A percentile compares a stretch with the other conserved stretches of the same genome.
Evolutionary conservation across 2,329 filamentous ascomycete genomes (phyloP).

Genomic region (Ascochyta clinopodiicola): DNA sequence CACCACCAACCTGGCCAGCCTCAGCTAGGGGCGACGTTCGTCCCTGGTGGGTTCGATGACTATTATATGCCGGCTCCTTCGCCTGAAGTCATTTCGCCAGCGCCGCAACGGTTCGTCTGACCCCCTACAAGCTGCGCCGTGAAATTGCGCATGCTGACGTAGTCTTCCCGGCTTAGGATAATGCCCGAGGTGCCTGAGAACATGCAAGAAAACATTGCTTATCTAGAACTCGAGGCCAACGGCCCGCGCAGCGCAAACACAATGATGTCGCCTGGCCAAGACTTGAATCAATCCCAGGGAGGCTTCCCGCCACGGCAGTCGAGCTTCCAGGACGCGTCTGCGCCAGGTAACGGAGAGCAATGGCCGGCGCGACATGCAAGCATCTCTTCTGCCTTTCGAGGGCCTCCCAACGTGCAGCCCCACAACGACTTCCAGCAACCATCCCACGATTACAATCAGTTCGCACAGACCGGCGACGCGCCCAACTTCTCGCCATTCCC

Average conservation of each 20-base stretch:
- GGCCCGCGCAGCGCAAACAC: conserved; percentile 43
- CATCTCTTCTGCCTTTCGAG: conserved; percentile 47
- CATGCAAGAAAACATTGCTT: conserved; percentile 92
- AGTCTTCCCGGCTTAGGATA: conserved; percentile 63
- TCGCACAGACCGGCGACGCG: conserved; percentile 55
- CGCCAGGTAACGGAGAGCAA: conserved; percentile 27
- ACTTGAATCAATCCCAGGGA: conserved; percentile 34
- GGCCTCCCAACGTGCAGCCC: conserved; percentile 45
- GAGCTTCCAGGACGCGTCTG: conserved; percentile 37
- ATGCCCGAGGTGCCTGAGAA: conserved; percentile 96
- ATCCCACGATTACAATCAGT: conserved; percentile 50
- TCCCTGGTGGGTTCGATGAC: conserved; percentile 71
- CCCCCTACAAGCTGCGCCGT: conserved; percentile 25
- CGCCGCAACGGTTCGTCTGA: conserved; percentile 69
- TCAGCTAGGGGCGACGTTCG: conserved; percentile 65
- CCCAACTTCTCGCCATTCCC: conserved; percentile 94
- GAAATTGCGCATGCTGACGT: conserved; percentile 43
- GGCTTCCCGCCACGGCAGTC: conserved; percentile 41
- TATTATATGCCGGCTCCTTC: conserved; percentile 65
- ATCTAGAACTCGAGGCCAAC: conserved; percentile 83
- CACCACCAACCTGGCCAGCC: conserved; percentile 47
- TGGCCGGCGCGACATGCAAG: conserved; percentile 44
- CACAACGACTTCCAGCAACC: conserved; percentile 33
- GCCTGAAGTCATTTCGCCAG: conserved; percentile 71
- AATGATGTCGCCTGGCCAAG: conserved; percentile 40